Evolutionary conservation across 352 stramenopile species (phyloP).

Genomic region (Pythium vanterpoolii): DNA sequence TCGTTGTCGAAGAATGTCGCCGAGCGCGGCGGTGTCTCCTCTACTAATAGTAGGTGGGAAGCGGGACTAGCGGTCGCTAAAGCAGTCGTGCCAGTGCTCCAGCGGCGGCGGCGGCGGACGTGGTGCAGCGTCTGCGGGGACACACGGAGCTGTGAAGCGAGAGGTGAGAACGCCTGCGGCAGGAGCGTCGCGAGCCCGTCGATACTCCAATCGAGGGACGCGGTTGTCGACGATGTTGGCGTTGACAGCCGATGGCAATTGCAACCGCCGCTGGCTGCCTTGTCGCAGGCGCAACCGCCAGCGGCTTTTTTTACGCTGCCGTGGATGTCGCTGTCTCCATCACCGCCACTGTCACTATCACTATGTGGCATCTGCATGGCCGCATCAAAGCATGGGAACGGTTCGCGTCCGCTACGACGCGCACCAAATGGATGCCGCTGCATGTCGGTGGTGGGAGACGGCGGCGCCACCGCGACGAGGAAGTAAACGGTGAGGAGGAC

Average conservation of each 20-base stretch:
- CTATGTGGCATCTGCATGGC: constrained; percentile 28
- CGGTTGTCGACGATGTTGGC: neutral
- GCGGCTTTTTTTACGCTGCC: too few species aligned
- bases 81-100: constrained; percentile 4
- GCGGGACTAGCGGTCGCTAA: neutral
- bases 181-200: constrained; percentile 61
- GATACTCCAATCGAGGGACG: constrained; percentile 55
- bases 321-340: constrained; percentile 5
- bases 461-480: neutral
- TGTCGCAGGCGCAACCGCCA: constrained; percentile 9
- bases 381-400: constrained; percentile 47
- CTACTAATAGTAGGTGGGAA: neutral
- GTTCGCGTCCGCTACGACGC: constrained; percentile 30
- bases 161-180: constrained; percentile 48
- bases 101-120: constrained; percentile 3
- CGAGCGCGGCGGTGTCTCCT: constrained; percentile 12
- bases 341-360: constrained; percentile 1
- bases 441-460: neutral
- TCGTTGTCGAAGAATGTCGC: constrained; percentile 53
- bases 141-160: constrained; percentile 32
- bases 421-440: constrained; percentile 47
- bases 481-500: too few species aligned
- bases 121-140: neutral
- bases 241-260: neutral
- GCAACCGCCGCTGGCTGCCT: constrained; percentile 1